A percentile compares a stretch with the other conserved stretches of the same genome.
Conservation (phyloP, 495 filamentous ascomycete genomes). For the Margaritispora aquatica region DNA sequence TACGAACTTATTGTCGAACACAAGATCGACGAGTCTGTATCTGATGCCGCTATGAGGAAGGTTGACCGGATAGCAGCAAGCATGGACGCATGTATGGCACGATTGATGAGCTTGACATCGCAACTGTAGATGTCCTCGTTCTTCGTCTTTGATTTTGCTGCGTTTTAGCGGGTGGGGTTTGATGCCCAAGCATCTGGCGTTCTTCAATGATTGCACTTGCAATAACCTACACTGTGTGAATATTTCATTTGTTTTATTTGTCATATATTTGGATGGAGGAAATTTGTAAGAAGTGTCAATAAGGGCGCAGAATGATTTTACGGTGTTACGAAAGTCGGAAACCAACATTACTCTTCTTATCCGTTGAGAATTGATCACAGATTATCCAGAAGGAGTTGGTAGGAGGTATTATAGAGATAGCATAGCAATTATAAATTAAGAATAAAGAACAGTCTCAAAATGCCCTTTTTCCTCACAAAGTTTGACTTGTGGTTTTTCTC, state of each 20-base stretch:
- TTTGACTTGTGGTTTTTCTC: too few species aligned
- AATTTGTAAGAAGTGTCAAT: background rate
- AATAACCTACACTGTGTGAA: background rate
- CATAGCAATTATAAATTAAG: background rate
- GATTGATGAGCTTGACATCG: constrained; percentile 32
- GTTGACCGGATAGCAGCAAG: constrained; percentile 35
- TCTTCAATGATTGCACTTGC: background rate
- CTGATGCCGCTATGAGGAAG: constrained; percentile 31
- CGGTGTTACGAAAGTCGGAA: background rate
- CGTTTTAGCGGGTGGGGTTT: background rate
- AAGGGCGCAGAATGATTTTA: background rate
- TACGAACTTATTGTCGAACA: constrained; percentile 49
- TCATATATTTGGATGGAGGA: background rate
- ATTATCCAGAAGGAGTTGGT: too few species aligned
- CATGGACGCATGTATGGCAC: constrained; percentile 32
- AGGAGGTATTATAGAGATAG: background rate
- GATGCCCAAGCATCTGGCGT: background rate
- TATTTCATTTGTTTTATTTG: background rate
- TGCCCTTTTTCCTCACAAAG: too few species aligned
- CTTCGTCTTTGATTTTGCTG: background rate
- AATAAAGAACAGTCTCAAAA: background rate
- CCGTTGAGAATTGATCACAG: background rate
- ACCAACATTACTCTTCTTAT: background rate
- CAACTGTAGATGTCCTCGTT: constrained; percentile 24
- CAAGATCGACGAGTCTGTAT: constrained; percentile 38